Evolutionary conservation across 306 rosid species (phyloP), one percentile per base, ranked within the genome.

Genomic region (Lathyrus oleraceus): DNA sequence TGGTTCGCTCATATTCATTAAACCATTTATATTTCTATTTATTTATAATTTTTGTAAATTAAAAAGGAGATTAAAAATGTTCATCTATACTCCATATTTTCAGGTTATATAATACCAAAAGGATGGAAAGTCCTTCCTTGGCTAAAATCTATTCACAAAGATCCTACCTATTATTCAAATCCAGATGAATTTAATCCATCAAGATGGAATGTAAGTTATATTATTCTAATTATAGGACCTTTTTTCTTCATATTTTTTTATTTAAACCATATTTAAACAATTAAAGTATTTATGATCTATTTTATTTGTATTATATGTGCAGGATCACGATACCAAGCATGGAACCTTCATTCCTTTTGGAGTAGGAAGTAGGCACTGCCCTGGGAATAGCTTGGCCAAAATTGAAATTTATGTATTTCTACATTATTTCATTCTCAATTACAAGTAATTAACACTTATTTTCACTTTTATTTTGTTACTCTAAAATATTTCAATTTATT

Each of bases 21-120:
- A 1, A 6, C 20, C 8, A 47, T 15, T 47, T 5, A 2, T 7
- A 13, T 19, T 30, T 12, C 6, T 9, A 19, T 51, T 16, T 28
- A 28, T 28, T 28, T 5, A 12, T 4, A 13, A 1, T 1, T 1
- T 56, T 28, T 5, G 5, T 4, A 6, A 8, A n/a, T 32, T 32
- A 15, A 59, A 57, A 59, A 57, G 5, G 5, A 2, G 5, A 59
- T 8, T 59, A 15, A 59, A 59, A 30, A 32, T 8, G 23, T 17
- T 8, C 5, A 16, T 32, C 4, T 4, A 35, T 35, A 2, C 5
- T 32, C 3, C 5, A 30, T n/a, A 30, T 14, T 30, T 68, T 72
- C 49, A 86, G 91, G 91, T 16, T 76, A 81, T 42, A 49, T 53
- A 14, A 79, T 86, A 40, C 74, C 64, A 23, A 53, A 69, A 38